Base-by-base conservation (phyloP, 2,329 filamentous ascomycete species). In the Chalara sp. region DNA sequence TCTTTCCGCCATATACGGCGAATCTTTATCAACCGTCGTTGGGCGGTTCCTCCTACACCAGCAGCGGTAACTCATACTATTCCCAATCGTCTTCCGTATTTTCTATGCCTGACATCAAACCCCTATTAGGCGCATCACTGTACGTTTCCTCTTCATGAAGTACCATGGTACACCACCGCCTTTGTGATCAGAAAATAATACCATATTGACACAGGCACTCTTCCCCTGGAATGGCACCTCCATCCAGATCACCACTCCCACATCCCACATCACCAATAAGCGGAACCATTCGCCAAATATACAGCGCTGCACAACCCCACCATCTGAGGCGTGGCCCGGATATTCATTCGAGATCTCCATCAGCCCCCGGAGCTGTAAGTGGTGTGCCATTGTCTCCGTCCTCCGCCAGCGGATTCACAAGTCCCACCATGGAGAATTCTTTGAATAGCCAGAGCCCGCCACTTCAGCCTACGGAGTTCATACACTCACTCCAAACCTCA, bases 401-500 rank as follows among this genome's bases (percentile, higher is more conserved):
- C 7, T 61, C 62, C 10, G 61, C 61, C 28, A 57, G 60, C 54
- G 64, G 63, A 29, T 67, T 66, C 51, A 57, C 64, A 44, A 64
- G 58, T 55, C 64, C 65, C 30, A 58, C 59, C 6, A 66, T 67
- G 64, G 65, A 67, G 32, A 52, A 51, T 42, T 59, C 62, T 21
- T 49, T 59, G 7, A 54, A 48, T 48, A 52, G 39, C 29, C 47
- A 55, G 11, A 58, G 64, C 31, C 68, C 69, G 29, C 69, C 69
- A 28, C 58, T 71, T 7, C 56, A 56, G 11, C 55, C 64, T 2
- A 72, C 69, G 4, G 65, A 69, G 39, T 67, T 70, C 5, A 67
- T 74, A 47, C 69, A 71, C 55, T 70, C 72, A 11, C 72, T 81
- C 47, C 73, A 70, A 47, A 74, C 74, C 46, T 71, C 61, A 28